Base-by-base conservation (phyloP, 192 early-diverging fungal species). In the Pilaira anomala region DNA sequence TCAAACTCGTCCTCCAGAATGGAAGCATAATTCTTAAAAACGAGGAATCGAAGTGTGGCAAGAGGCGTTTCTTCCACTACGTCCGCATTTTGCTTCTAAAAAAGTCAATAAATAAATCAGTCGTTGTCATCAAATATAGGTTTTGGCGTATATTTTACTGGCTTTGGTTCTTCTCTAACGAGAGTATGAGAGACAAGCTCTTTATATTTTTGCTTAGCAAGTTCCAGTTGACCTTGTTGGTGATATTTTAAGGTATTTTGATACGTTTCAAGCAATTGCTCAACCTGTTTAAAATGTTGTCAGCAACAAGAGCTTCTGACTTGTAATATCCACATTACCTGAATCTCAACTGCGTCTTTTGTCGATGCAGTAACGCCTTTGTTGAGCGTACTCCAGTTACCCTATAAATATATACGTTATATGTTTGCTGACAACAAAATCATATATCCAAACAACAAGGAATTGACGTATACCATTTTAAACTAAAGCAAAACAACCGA, bases 1-100 rank as follows among this genome's bases (percentile, higher is more conserved):
- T 46, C 52, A 24, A 49, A 66, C 25, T 74, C 66, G 13, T 75
- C 73, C 50, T 81, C 80, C 19, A 81, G 57, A 33, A 81, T 76
- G 26, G 69, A 62, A 16, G 80, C 80, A 57, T 81, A 81, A 51
- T 81, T 81, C 28, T 74, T 77, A 25, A 73, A 81, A 3, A 81
- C 80, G 1, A 81, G 57, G 39, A 76, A 81, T 49, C 76, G 77
- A 21, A 81, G 46, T 18, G 76, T 66, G 11, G 74, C 66, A 4
- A 81, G 41, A 4, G 79, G 75, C 0, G 69, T 60, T 26, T 48
- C 52, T 5, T 71, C 42, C 12, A 42, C 12, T 12, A 45, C 36
- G 2, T 50, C 30, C 2, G 30, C 69, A 45, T 59, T 60, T 41
- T 56, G 24, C 7, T 50, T 45, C 18, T 62, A 52, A 33, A 18